Evolutionary conservation across 345 rosid genomes (phyloP).

Genomic region (Hypericum androsaemum): DNA sequence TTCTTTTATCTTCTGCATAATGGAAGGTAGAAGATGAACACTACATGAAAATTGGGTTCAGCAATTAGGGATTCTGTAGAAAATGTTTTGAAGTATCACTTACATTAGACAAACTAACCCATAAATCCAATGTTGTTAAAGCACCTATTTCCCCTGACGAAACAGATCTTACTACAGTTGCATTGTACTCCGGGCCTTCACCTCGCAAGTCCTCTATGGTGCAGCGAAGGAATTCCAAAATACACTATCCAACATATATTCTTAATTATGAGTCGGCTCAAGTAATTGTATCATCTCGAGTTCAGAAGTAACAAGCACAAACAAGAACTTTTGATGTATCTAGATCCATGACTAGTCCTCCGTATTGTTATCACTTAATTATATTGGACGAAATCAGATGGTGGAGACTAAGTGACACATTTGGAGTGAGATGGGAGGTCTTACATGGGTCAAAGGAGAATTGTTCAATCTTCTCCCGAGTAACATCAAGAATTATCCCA

Average conservation of each 20-base stretch:
- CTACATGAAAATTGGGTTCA: neutral
- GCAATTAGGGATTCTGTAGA: neutral
- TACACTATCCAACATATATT: conserved; percentile 47
- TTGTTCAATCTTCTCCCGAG: too few relatives aligned
- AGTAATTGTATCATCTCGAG: too few relatives aligned
- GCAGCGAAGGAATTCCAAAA: conserved; percentile 83
- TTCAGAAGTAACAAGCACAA: too few relatives aligned
- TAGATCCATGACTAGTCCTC: too few relatives aligned
- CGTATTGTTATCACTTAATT: too few relatives aligned
- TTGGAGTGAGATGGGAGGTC: too few relatives aligned
- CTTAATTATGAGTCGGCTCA: conserved; percentile 4
- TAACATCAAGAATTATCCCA: too few relatives aligned
- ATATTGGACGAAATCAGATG: too few relatives aligned
- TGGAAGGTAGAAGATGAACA: neutral
- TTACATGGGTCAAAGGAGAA: too few relatives aligned
- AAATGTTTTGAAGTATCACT: conserved; percentile 8
- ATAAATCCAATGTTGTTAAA: conserved; percentile 51
- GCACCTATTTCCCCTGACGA: conserved; percentile 73
- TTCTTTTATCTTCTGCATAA: conserved; percentile 17
- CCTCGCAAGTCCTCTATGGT: conserved; percentile 65
- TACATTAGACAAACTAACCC: conserved; percentile 56
- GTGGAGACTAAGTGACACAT: too few relatives aligned
- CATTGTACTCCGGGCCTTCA: conserved; percentile 70
- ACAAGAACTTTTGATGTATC: too few relatives aligned
- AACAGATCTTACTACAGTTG: conserved; percentile 50